Evolutionary conservation across 352 stramenopile species (phyloP).

Genomic region (Phytophthora rubi): DNA sequence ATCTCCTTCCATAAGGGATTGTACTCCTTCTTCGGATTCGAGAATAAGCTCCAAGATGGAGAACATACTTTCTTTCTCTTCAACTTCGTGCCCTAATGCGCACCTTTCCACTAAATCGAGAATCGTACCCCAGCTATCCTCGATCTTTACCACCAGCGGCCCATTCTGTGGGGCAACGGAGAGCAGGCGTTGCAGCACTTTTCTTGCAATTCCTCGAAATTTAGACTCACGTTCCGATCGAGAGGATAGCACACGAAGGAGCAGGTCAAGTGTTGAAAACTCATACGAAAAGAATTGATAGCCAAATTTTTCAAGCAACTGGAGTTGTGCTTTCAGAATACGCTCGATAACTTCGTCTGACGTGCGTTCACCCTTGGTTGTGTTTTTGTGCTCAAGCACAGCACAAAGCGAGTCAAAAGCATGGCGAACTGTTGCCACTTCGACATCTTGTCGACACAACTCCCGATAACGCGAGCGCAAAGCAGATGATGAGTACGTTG

Average conservation of each 20-base stretch:
- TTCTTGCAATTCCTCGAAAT: slow-evolving; percentile 39
- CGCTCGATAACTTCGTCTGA: slow-evolving; percentile 75
- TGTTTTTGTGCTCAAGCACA: slow-evolving; percentile 58
- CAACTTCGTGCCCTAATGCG: slow-evolving; percentile 46
- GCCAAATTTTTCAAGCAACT: slow-evolving; percentile 73
- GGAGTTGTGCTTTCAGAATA: slow-evolving; percentile 71
- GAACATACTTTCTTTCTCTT: slow-evolving; percentile 61
- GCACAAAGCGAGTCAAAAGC: slow-evolving; percentile 69
- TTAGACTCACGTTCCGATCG: slow-evolving; percentile 23
- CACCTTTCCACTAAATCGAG: slow-evolving; percentile 55
- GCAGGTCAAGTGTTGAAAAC: slow-evolving; percentile 65
- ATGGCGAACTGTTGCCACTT: slow-evolving; percentile 54
- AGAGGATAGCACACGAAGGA: slow-evolving; percentile 42
- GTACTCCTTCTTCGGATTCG: slow-evolving; percentile 52
- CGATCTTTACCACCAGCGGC: slow-evolving; percentile 44
- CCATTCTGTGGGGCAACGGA: slow-evolving; percentile 61
- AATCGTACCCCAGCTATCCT: slow-evolving; percentile 55
- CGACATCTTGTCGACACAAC: slow-evolving; percentile 55
- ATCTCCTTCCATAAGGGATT: slow-evolving; percentile 42
- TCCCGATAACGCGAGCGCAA: slow-evolving; percentile 71
- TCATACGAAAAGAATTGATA: slow-evolving; percentile 85
- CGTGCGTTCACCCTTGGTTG: slow-evolving; percentile 55
- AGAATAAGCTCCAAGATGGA: slow-evolving; percentile 60
- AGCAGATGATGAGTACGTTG: slow-evolving; percentile 51
- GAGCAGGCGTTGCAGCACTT: slow-evolving; percentile 47